phyloP scores from a whole-genome alignment of 352 stramenopile genomes.

The Phytophthora agathidicida region DNA sequence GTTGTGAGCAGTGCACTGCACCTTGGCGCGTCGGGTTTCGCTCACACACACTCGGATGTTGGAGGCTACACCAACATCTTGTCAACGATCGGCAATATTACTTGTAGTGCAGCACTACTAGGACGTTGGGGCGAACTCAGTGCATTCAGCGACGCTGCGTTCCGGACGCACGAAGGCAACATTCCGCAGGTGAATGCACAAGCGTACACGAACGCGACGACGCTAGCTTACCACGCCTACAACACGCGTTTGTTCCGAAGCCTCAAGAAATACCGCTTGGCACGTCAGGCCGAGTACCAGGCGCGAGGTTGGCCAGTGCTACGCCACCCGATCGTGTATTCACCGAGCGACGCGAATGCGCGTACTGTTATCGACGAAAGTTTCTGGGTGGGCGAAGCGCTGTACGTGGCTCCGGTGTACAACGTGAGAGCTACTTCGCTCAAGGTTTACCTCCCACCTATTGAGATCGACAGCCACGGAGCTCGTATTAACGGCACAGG shows the following conservation, averaged over 20 bases:
- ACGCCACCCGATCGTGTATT: slow-evolving; percentile 32
- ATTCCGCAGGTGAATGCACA: slow-evolving; percentile 34
- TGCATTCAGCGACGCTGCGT: slow-evolving; percentile 29
- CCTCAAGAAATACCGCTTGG: too few species aligned
- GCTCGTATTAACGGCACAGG: slow-evolving; percentile 14
- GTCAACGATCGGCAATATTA: slow-evolving; percentile 29
- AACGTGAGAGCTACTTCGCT: slow-evolving; percentile 22
- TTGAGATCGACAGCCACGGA: slow-evolving; percentile 29
- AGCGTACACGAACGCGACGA: slow-evolving; percentile 30
- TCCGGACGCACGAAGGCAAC: slow-evolving; percentile 37
- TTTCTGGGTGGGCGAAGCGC: slow-evolving; percentile 34
- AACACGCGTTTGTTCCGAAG: slow-evolving; percentile 32
- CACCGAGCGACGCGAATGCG: slow-evolving; percentile 20
- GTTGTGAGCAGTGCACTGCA: slow-evolving; percentile 33
- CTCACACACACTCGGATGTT: slow-evolving; percentile 30
- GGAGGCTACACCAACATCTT: slow-evolving; percentile 34
- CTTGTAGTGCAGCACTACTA: slow-evolving; percentile 23
- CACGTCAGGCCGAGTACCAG: slow-evolving; percentile 24
- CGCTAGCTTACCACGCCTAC: slow-evolving; percentile 30
- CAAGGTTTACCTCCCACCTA: slow-evolving; percentile 27
- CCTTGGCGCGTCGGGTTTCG: slow-evolving; percentile 29
- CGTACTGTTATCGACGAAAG: slow-evolving; percentile 26
- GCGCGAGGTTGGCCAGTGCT: slow-evolving; percentile 25
- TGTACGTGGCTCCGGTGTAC: slow-evolving; percentile 36
- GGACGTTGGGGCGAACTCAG: slow-evolving; percentile 34